Conservation (phyloP, 371 early-diverging fungal genomes). For the Apophysomyces ossiformis region DNA sequence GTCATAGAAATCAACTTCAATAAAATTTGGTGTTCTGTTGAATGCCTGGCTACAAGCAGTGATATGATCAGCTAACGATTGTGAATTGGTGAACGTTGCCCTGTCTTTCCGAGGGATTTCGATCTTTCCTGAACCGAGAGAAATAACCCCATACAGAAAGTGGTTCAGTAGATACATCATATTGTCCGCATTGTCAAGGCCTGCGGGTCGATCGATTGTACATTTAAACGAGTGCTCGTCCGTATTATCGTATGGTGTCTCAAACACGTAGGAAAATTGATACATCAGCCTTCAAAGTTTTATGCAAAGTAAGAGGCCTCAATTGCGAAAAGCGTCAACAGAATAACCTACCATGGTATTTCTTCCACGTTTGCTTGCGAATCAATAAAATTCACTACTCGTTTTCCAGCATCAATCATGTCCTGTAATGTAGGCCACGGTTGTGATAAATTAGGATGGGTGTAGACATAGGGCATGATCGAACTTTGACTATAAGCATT, state of each 20-base stretch:
- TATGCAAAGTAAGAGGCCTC: not conserved
- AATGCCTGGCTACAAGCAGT: constrained; percentile 43
- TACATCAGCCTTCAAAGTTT: constrained; percentile 47
- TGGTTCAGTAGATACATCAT: constrained; percentile 65
- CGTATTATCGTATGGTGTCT: constrained; percentile 56
- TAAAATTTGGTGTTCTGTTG: constrained; percentile 61
- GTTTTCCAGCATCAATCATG: constrained; percentile 64
- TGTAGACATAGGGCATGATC: constrained; percentile 54
- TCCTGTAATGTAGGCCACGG: constrained; percentile 72
- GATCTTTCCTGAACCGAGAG: constrained; percentile 20
- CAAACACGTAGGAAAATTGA: constrained; percentile 56
- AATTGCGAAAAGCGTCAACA: not conserved
- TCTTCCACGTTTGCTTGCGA: constrained; percentile 41
- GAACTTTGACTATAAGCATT: constrained; percentile 54
- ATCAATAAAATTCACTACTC: constrained; percentile 72
- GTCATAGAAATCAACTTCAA: constrained; percentile 79
- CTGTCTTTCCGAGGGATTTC: constrained; percentile 44
- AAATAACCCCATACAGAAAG: constrained; percentile 49
- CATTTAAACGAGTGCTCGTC: constrained; percentile 40
- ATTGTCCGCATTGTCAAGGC: constrained; percentile 17
- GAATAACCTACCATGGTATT: constrained; percentile 62
- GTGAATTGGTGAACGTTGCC: constrained; percentile 43
- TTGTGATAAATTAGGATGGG: constrained; percentile 21
- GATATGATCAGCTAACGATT: constrained; percentile 36
- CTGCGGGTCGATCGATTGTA: constrained; percentile 55